Evolutionary conservation across 345 rosid species (phyloP).

Genomic region (Moricandia arvensis): DNA sequence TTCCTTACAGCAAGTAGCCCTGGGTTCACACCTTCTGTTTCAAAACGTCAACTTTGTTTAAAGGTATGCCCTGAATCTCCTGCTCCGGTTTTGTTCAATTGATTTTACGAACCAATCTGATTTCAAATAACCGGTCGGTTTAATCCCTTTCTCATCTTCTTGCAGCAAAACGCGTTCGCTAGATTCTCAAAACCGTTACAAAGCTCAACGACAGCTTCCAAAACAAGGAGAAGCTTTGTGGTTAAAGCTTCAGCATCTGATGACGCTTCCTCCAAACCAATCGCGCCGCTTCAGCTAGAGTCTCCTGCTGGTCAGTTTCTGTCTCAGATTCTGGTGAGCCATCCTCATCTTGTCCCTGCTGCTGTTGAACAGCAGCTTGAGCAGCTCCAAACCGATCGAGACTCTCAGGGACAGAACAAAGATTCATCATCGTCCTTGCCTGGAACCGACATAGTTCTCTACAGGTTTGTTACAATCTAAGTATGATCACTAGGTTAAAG

Average conservation of each 20-base stretch:
- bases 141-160: background rate
- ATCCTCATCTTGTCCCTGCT: conserved; percentile 94
- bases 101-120: background rate
- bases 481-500: background rate
- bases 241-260: conserved; percentile 67
- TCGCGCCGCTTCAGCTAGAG: conserved; percentile 82
- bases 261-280: conserved; percentile 53
- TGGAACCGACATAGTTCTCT: conserved; percentile 74
- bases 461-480: conserved; percentile 53
- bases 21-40: conserved; percentile 35
- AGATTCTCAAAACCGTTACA: conserved; percentile 18
- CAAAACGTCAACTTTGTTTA: conserved; percentile 12
- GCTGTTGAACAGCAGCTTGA: conserved; percentile 97
- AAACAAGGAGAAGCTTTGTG: conserved; percentile 43
- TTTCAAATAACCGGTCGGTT: background rate
- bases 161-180: conserved; percentile 26
- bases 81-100: background rate
- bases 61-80: conserved; percentile 37
- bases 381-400: conserved; percentile 86
- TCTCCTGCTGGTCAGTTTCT: conserved; percentile 94
- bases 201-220: conserved; percentile 34
- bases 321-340: conserved; percentile 73
- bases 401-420: conserved; percentile 55
- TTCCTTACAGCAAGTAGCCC: conserved; percentile 39
- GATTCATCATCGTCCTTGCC: conserved; percentile 56